Evolutionary conservation across 2,329 filamentous ascomycete species (phyloP), one percentile per base, ranked within the genome.

Genomic region (Bretziella fagacearum): DNA sequence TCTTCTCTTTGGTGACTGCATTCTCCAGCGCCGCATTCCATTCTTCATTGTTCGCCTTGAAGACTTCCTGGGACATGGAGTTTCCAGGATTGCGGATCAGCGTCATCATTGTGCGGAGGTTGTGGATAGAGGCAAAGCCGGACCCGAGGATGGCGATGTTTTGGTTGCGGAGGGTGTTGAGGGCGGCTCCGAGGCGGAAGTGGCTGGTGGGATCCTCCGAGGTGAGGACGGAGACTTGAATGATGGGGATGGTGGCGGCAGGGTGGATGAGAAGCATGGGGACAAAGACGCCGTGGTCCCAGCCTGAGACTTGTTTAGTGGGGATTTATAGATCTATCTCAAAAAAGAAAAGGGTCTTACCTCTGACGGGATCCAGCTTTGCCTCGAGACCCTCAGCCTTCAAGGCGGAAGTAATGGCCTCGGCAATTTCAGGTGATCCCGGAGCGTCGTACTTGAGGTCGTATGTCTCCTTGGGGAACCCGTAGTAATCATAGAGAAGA

Each of bases 241-340:
- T 61, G 25, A 77, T 62, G 41, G 73, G 73, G 2, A 73, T 56
- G 48, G 65, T 59, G 52, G 71, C 73, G 35, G 60, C 54, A 17
- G 73, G 73, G 48, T 68, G 59, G 53, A 71, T 66, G 36, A 77
- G 68, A 39, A 67, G 62, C 59, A 77, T 62, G 5, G 73, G 73
- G 22, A 77, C 59, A 56, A 76, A 77, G 49, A 77, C 71, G 60
- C 73, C 73, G 55, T 77, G 73, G 55, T 77, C 73, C 73, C 73
- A 77, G 49, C 67, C 61, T 45, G 10, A 13, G 25, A 8, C 27
- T 7, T 13, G 39, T 15, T 23, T 5, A 15, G 18, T 41, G 13
- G 18, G 27, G 8, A 37, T 8, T 26, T 22, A 8, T 11, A 13
- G 8, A 20, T 8, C 20, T 20, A 6, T 11, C 17, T 20, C 8